Conservation (phyloP, 345 rosid species). For the Moricandia arvensis region DNA sequence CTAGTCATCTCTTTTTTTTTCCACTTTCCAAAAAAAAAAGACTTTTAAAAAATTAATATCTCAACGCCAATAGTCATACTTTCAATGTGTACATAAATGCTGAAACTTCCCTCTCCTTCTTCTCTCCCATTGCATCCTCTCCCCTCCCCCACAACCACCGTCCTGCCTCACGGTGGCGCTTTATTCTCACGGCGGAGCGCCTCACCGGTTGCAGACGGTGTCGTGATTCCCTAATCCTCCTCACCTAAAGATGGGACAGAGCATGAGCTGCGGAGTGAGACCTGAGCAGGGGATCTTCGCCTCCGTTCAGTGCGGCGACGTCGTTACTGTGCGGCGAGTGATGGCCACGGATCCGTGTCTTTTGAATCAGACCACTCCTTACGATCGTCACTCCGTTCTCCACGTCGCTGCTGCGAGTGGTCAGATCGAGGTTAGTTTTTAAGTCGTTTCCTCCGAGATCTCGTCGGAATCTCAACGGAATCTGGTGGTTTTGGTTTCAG, state of each 20-base stretch:
- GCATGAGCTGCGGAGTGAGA: slow-evolving; percentile 69
- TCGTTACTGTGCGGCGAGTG: slow-evolving; percentile 46
- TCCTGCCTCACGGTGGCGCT: slow-evolving; percentile 46
- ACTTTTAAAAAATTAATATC: slow-evolving; percentile 14
- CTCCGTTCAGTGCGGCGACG: slow-evolving; percentile 81
- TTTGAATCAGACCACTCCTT: slow-evolving; percentile 51
- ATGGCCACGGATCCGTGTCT: slow-evolving; percentile 57
- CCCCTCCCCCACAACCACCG: slow-evolving; percentile 30
- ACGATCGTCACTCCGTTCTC: slow-evolving; percentile 86
- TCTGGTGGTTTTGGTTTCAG: background rate
- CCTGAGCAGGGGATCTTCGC: slow-evolving; percentile 68
- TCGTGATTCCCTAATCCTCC: slow-evolving; percentile 25
- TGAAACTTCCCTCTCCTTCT: slow-evolving; percentile 35
- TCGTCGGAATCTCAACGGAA: slow-evolving; percentile 13
- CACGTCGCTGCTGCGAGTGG: slow-evolving; percentile 97
- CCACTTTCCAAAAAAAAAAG: background rate
- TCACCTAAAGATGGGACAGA: slow-evolving; percentile 71
- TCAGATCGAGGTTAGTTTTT: slow-evolving; percentile 92
- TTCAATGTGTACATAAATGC: slow-evolving; percentile 41
- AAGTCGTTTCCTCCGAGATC: background rate
- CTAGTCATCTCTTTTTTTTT: slow-evolving; percentile 14
- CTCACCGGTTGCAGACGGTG: slow-evolving; percentile 53
- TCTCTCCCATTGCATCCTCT: background rate
- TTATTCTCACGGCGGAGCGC: slow-evolving; percentile 34
- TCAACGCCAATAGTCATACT: background rate